Conservation (phyloP, 2,329 filamentous ascomycete genomes). For the Chrysoporthe puriensis region DNA sequence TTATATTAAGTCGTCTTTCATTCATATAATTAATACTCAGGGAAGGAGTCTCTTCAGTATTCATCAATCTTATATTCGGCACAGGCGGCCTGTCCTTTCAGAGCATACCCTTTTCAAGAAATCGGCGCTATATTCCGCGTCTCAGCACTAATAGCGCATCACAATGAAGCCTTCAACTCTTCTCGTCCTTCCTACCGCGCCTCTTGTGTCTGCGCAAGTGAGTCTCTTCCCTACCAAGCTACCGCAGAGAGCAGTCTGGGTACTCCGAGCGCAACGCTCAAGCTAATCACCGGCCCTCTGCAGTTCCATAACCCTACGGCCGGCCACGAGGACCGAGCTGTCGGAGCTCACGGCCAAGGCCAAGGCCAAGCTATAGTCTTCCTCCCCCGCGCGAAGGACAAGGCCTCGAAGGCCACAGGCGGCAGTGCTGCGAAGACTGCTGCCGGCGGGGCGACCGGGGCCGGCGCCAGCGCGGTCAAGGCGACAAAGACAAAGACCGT, state of each 20-base stretch:
- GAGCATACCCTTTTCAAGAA: neutral
- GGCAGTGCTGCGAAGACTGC: neutral
- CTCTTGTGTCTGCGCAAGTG: slow-evolving; percentile 2
- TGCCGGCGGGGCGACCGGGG: neutral
- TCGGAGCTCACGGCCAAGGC: neutral
- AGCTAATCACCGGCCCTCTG: neutral
- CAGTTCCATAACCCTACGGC: neutral
- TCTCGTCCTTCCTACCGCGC: neutral
- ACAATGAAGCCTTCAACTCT: slow-evolving; percentile 9
- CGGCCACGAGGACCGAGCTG: neutral
- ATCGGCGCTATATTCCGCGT: too few relatives aligned
- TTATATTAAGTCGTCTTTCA: neutral
- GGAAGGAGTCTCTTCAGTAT: neutral
- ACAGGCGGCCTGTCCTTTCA: neutral
- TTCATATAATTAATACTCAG: neutral
- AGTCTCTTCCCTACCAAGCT: neutral
- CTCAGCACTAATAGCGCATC: neutral
- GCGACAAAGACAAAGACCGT: slow-evolving; percentile 3
- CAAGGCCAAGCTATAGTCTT: neutral
- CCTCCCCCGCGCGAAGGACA: neutral
- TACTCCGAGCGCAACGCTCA: neutral
- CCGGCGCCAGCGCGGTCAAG: slow-evolving; percentile 2
- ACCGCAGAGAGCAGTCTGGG: too few relatives aligned
- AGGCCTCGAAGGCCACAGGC: neutral
- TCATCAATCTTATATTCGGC: neutral